Evolutionary conservation across 208 protist species (phyloP).

Genomic region (Wallacemonas sp.): DNA sequence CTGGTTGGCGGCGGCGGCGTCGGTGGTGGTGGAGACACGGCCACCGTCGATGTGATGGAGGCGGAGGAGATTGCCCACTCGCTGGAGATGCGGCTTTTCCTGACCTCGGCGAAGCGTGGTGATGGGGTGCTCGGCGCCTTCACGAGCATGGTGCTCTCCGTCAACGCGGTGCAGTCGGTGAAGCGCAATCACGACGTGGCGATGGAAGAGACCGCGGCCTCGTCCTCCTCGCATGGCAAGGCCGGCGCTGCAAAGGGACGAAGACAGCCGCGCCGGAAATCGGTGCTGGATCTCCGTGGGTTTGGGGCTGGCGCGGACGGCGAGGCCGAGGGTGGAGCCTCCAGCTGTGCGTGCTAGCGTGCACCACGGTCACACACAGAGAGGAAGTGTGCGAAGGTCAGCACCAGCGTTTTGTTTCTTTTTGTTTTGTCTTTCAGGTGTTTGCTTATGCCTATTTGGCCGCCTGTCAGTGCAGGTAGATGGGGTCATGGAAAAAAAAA

Average conservation of each 20-base stretch:
- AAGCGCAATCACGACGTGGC: slow-evolving; percentile 8
- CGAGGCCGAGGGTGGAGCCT: slow-evolving; percentile 10
- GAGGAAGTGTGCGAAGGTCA: too few relatives aligned
- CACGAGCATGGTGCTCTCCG: slow-evolving; percentile 42
- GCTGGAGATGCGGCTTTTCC: slow-evolving; percentile 47
- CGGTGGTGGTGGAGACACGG: slow-evolving; percentile 4
- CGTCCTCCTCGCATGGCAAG: neutral
- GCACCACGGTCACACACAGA: too few relatives aligned
- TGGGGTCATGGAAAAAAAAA: neutral
- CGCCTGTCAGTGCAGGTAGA: neutral
- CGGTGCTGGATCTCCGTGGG: slow-evolving; percentile 41
- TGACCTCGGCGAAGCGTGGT: slow-evolving; percentile 38
- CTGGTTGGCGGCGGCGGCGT: neutral
- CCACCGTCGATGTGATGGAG: slow-evolving; percentile 17
- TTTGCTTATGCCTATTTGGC: neutral
- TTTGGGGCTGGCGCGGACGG: slow-evolving; percentile 35
- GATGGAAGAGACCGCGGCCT: neutral
- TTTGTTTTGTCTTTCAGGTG: neutral
- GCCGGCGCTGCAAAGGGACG: neutral
- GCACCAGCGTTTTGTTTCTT: neutral
- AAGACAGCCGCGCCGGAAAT: neutral
- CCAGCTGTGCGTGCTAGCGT: slow-evolving; percentile 3
- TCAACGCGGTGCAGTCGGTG: slow-evolving; percentile 43
- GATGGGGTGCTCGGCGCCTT: slow-evolving; percentile 46
- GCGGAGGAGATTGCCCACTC: slow-evolving; percentile 42